A percentile compares a stretch with the other conserved stretches of the same genome.
Conservation (phyloP, 495 filamentous ascomycete genomes). For the Aspergillus affinis region DNA sequence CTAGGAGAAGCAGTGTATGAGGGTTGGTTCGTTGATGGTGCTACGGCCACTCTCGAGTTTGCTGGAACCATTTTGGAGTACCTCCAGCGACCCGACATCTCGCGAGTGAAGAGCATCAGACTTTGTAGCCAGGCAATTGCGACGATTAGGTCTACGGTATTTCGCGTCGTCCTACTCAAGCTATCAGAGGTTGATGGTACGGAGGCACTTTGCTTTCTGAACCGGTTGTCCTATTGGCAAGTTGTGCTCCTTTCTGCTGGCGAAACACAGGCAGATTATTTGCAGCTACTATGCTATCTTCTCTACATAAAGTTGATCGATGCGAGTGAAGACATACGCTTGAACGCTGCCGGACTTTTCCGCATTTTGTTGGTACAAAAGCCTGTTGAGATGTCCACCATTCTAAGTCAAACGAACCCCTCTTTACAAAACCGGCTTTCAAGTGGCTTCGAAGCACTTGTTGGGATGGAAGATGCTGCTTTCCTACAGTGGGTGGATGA, state of each 20-base stretch:
- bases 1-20: conserved; percentile 89
- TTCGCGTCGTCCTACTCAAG: conserved; percentile 72
- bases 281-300: conserved; percentile 84
- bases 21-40: conserved; percentile 91
- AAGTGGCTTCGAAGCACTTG: conserved; percentile 77
- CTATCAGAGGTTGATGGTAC: conserved; percentile 78
- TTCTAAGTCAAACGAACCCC: conserved; percentile 67
- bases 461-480: conserved; percentile 79
- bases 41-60: conserved; percentile 73
- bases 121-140: conserved; percentile 79
- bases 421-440: conserved; percentile 70
- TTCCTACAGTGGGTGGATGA: conserved; percentile 89
- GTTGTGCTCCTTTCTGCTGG: conserved; percentile 78
- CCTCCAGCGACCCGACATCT: conserved; percentile 80
- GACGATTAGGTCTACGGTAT: conserved; percentile 71
- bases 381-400: conserved; percentile 71
- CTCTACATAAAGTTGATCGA: conserved; percentile 82
- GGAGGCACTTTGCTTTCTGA: conserved; percentile 66
- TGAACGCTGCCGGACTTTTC: conserved; percentile 80
- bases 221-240: conserved; percentile 93
- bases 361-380: conserved; percentile 92
- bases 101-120: conserved; percentile 76
- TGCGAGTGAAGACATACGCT: conserved; percentile 59
- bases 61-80: conserved; percentile 83
- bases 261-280: conserved; percentile 69